Percentiles rank a stretch among this genome's conserved stretches.
phyloP scores from a whole-genome alignment of 202 grass and related monocot species.

The Hordeum pubiflorum region DNA sequence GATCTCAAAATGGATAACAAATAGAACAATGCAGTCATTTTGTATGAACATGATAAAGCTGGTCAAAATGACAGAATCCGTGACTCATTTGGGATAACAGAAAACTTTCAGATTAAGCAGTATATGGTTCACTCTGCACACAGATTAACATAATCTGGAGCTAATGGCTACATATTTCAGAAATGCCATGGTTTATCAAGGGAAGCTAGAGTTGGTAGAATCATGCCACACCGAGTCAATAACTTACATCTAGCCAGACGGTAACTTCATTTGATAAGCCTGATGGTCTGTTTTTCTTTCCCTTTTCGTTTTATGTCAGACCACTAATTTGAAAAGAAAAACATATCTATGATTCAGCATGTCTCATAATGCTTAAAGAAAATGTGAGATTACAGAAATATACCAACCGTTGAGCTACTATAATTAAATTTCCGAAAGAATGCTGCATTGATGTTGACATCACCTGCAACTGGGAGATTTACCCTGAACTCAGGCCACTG shows the following conservation, averaged over 20 bases:
- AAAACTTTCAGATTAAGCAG: not conserved
- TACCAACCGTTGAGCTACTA: constrained; percentile 70
- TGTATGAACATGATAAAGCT: not conserved
- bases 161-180: not conserved
- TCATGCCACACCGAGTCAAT: not conserved
- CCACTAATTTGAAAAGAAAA: not conserved
- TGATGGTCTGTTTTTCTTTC: not conserved
- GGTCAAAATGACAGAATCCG: not conserved
- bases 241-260: not conserved
- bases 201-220: not conserved
- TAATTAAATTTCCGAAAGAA: constrained; percentile 94
- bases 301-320: constrained; percentile 2
- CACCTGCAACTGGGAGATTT: constrained; percentile 56
- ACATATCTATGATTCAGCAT: not conserved
- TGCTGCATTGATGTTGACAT: constrained; percentile 80
- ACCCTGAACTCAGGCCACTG: constrained; percentile 81
- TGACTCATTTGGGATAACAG: not conserved
- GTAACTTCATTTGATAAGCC: not conserved
- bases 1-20: constrained; percentile 4
- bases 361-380: not conserved
- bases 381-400: constrained; percentile 11
- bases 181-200: not conserved
- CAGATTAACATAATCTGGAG: not conserved
- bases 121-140: not conserved
- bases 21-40: not conserved